Conservation (phyloP, 2,329 filamentous ascomycete genomes). For the Claviceps quebecensis region DNA sequence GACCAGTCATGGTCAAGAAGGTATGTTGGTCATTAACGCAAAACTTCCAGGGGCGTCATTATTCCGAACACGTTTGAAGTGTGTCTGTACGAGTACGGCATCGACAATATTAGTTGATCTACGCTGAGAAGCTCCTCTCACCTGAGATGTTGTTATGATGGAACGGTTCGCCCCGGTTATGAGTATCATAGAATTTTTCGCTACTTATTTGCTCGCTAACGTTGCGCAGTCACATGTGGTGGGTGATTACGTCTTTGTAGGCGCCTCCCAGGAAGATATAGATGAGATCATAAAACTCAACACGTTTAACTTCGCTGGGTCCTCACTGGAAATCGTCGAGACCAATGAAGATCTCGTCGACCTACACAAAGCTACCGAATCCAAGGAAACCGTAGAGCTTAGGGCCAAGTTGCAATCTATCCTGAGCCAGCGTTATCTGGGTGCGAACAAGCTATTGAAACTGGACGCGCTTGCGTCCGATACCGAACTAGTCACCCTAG, state of each 20-base stretch:
- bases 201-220: conserved; percentile 39
- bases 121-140: background rate
- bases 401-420: conserved; percentile 57
- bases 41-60: conserved; percentile 6
- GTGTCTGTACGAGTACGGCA: conserved; percentile 1
- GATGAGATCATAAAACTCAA: conserved; percentile 54
- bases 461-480: conserved; percentile 68
- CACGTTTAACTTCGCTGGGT: conserved; percentile 53
- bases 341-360: conserved; percentile 25
- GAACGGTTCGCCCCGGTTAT: conserved; percentile 1
- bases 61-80: conserved; percentile 3
- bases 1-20: conserved; percentile 56
- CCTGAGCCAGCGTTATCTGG: conserved; percentile 60
- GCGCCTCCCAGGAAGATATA: conserved; percentile 48
- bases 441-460: conserved; percentile 60
- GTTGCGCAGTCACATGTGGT: conserved; percentile 52
- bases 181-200: background rate
- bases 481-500: conserved; percentile 54
- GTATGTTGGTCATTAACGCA: conserved; percentile 43
- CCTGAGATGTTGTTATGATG: background rate
- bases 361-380: conserved; percentile 28
- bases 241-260: conserved; percentile 56
- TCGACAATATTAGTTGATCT: background rate
- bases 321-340: conserved; percentile 41
- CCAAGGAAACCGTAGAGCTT: conserved; percentile 42